A percentile compares a stretch with the other conserved stretches of the same genome.
Conservation (phyloP, 176 grass and related monocot genomes). For the Eremochloa ophiuroides region DNA sequence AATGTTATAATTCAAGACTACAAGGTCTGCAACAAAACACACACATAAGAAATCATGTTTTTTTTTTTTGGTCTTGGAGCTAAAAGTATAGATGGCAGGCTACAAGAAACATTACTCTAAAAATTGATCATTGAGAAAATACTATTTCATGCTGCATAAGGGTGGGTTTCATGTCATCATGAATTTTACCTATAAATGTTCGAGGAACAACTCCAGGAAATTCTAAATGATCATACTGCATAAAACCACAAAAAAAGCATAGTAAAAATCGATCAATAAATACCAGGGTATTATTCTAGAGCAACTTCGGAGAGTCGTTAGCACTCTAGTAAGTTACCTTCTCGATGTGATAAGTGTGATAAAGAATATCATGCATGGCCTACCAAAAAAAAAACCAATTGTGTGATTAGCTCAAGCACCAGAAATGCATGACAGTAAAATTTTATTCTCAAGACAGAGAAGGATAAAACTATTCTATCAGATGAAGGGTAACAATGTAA, state of each 20-base stretch:
- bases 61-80: background rate
- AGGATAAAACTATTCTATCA: background rate
- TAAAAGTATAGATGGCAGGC: background rate
- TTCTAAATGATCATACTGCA: constrained; percentile 90
- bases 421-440: constrained; percentile 17
- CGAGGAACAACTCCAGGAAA: constrained; percentile 95
- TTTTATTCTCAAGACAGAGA: background rate
- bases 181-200: constrained; percentile 79
- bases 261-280: constrained; percentile 12
- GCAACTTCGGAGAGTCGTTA: constrained; percentile 1
- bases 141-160: background rate
- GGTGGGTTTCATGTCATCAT: constrained; percentile 10
- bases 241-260: constrained; percentile 10
- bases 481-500: background rate
- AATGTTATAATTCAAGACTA: background rate
- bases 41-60: background rate
- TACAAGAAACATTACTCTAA: background rate
- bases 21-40: background rate
- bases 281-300: background rate
- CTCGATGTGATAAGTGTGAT: constrained; percentile 64
- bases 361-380: constrained; percentile 98
- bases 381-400: constrained; percentile 38
- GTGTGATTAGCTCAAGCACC: constrained; percentile 18
- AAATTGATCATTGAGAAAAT: background rate
- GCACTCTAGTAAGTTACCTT: constrained; percentile 45